These are phyloP conservation scores for Sideroxylon spinosum DNA, from an alignment of 179 eudicot genomes.

Conservation along the genomic window DNA sequence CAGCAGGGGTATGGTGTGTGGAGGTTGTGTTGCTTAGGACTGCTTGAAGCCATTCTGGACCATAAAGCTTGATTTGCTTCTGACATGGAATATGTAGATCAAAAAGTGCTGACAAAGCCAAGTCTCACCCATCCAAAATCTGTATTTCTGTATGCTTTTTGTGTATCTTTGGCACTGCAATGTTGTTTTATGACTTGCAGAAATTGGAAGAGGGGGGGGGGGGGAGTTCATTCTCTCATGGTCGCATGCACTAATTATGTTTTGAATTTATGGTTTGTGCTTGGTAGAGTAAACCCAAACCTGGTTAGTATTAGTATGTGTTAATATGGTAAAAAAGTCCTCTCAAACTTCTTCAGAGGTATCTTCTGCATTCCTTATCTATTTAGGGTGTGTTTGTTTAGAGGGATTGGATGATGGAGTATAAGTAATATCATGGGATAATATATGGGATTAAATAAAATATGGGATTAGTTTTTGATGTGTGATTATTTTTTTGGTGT, in stretches of 20 bases:
- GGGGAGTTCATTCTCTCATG: conserved; percentile 44
- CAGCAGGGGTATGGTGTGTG: conserved; percentile 68
- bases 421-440: no score
- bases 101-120: not conserved
- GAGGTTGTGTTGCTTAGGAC: conserved; percentile 58
- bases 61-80: not conserved
- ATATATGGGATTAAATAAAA: no score
- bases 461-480: no score
- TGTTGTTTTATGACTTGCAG: not conserved
- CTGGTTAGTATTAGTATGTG: not conserved
- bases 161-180: not conserved
- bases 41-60: not conserved
- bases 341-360: not conserved
- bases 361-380: not conserved
- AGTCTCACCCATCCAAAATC: not conserved
- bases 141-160: not conserved
- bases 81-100: not conserved
- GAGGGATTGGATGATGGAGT: no score
- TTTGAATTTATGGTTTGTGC: not conserved
- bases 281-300: not conserved
- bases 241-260: conserved; percentile 24
- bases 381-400: no score
- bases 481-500: no score
- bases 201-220: not conserved
- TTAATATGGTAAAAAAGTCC: no score